Evolutionary conservation across 345 rosid species (phyloP).

Genomic region (Melaleuca quinquenervia): DNA sequence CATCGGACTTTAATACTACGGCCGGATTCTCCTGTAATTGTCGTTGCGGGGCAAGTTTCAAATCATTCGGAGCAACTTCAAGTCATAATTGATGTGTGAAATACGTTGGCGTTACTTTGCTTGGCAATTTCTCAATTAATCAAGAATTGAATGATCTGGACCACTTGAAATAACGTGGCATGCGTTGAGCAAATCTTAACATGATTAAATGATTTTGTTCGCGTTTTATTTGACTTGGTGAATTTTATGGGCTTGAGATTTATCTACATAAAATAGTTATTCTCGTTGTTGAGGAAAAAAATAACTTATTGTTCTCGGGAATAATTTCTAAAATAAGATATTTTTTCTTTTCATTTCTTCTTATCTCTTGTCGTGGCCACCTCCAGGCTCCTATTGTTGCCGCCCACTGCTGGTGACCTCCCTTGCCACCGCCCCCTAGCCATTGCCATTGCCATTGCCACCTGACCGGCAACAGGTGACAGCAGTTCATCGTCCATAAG

Average conservation of each 20-base stretch:
- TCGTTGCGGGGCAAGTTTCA: neutral
- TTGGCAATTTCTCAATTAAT: neutral
- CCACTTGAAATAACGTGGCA: neutral
- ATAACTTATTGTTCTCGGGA: too few relatives aligned
- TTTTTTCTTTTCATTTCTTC: too few relatives aligned
- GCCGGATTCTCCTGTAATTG: too few relatives aligned
- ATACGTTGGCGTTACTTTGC: neutral
- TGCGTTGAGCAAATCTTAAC: neutral
- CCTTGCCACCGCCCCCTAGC: too few relatives aligned
- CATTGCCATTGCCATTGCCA: too few relatives aligned
- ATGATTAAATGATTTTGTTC: neutral
- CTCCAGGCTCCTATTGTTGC: too few relatives aligned
- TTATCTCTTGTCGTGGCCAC: too few relatives aligned
- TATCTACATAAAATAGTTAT: neutral
- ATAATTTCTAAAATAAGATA: too few relatives aligned
- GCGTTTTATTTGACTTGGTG: neutral
- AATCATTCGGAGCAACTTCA: neutral
- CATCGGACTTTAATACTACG: too few relatives aligned
- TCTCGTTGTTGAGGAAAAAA: neutral
- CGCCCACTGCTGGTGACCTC: too few relatives aligned
- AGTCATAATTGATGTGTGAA: neutral
- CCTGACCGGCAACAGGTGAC: too few relatives aligned
- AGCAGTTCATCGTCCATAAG: too few relatives aligned
- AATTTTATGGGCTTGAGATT: neutral
- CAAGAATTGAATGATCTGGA: neutral